Evolutionary conservation across 371 early-diverging fungal species (phyloP).

Genomic region (Massospora cicadina): DNA sequence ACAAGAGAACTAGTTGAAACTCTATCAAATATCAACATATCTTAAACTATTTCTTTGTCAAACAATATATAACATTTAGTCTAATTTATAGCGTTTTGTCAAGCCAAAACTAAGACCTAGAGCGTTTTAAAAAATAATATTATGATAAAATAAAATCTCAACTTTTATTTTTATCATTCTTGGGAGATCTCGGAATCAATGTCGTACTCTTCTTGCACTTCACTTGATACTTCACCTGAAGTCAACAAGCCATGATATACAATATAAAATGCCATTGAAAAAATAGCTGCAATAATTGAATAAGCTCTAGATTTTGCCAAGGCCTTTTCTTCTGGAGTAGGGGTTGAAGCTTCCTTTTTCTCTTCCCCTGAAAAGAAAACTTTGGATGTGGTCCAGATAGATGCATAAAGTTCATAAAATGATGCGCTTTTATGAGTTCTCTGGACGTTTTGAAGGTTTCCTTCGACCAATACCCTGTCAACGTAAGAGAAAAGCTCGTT

Average conservation of each 20-base stretch:
- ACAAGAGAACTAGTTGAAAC: no score
- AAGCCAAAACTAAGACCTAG: no score
- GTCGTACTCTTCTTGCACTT: neutral
- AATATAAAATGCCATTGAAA: neutral
- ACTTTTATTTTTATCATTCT: no score
- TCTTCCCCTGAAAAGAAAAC: neutral
- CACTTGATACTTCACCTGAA: neutral
- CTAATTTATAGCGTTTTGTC: no score
- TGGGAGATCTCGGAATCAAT: no score
- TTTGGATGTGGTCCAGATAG: neutral
- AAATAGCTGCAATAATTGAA: neutral
- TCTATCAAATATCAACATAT: no score
- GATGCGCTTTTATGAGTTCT: neutral
- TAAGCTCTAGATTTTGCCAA: neutral
- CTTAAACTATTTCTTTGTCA: no score
- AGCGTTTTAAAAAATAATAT: no score
- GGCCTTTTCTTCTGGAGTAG: neutral
- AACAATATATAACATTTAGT: no score
- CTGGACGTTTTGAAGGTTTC: neutral
- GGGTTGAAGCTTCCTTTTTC: neutral
- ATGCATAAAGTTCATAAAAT: neutral
- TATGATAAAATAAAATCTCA: no score
- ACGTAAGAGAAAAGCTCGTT: neutral
- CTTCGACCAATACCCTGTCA: neutral
- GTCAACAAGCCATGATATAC: neutral